Evolutionary conservation across 352 stramenopile species (phyloP).

Genomic region (Globisporangium orthogonon): DNA sequence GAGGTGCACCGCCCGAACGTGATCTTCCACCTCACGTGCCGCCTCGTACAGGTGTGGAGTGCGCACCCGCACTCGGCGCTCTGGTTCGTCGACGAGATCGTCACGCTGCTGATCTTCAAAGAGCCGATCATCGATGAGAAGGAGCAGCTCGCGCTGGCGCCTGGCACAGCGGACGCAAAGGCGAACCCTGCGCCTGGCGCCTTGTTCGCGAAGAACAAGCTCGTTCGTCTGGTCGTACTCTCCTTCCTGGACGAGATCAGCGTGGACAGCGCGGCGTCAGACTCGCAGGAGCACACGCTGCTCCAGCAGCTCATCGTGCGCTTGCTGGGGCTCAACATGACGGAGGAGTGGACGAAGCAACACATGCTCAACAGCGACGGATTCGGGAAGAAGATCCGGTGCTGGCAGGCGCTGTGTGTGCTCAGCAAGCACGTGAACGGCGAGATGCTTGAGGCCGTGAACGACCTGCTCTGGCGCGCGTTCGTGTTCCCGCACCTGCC

Average conservation of each 20-base stretch:
- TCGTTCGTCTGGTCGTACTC: slow-evolving; percentile 64
- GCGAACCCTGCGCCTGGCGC: background rate
- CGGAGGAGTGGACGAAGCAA: slow-evolving; percentile 61
- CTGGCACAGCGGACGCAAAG: background rate
- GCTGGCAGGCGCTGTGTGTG: slow-evolving; percentile 76
- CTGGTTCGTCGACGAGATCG: slow-evolving; percentile 56
- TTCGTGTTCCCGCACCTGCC: slow-evolving; percentile 60
- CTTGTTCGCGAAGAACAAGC: slow-evolving; percentile 41
- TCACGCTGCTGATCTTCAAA: slow-evolving; percentile 68
- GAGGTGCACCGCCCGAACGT: slow-evolving; percentile 62
- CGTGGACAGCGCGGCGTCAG: slow-evolving; percentile 16
- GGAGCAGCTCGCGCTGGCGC: slow-evolving; percentile 26
- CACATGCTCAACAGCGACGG: slow-evolving; percentile 84
- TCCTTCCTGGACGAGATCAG: slow-evolving; percentile 56
- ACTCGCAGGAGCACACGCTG: slow-evolving; percentile 17
- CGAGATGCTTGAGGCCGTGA: slow-evolving; percentile 20
- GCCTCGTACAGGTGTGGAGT: slow-evolving; percentile 61
- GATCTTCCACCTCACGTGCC: slow-evolving; percentile 69
- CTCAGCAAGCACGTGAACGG: slow-evolving; percentile 41
- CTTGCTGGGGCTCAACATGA: slow-evolving; percentile 48
- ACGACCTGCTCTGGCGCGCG: slow-evolving; percentile 33
- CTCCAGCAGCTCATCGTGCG: slow-evolving; percentile 29
- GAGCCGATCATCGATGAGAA: slow-evolving; percentile 70
- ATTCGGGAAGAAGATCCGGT: slow-evolving; percentile 70
- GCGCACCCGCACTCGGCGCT: slow-evolving; percentile 35